Conservation (phyloP, 345 rosid genomes). For the Carallia brachiata region DNA sequence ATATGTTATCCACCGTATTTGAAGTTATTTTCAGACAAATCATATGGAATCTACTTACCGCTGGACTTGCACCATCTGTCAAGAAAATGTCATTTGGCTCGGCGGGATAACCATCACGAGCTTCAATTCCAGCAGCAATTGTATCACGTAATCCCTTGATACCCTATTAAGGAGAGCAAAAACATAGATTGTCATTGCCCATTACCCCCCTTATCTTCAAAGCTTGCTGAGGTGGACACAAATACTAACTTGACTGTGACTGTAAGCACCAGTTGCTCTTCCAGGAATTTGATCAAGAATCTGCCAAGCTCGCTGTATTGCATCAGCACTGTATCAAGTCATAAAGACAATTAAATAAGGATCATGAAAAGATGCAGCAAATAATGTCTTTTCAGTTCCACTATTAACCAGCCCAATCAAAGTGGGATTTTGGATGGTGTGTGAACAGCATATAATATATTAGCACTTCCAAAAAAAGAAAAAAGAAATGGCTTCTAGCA, state of each 20-base stretch:
- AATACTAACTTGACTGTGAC: slow-evolving; percentile 85
- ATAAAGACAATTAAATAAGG: slow-evolving; percentile 4
- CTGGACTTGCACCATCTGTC: slow-evolving; percentile 99
- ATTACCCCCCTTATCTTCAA: background rate
- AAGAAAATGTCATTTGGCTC: slow-evolving; percentile 86
- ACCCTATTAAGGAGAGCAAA: slow-evolving; percentile 48
- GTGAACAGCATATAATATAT: too few species aligned
- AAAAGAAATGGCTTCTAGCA: too few species aligned
- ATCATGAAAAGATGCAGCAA: background rate
- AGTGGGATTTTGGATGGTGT: background rate
- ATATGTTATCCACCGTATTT: background rate
- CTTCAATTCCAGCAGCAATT: slow-evolving; percentile 89
- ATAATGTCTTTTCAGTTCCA: background rate
- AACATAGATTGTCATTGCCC: background rate
- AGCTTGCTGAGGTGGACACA: slow-evolving; percentile 2
- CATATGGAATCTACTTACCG: slow-evolving; percentile 37
- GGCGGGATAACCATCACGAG: slow-evolving; percentile 91
- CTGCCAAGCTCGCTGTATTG: slow-evolving; percentile 88
- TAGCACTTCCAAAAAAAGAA: too few species aligned
- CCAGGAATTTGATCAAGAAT: slow-evolving; percentile 97
- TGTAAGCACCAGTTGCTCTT: slow-evolving; percentile 95
- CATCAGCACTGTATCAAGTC: slow-evolving; percentile 59
- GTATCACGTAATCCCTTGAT: slow-evolving; percentile 87
- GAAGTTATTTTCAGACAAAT: background rate
- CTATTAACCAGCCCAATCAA: background rate